These are phyloP conservation scores for Sporothrix euskadiensis DNA, from an alignment of 2,329 filamentous ascomycete species.

Conservation along the genomic window DNA sequence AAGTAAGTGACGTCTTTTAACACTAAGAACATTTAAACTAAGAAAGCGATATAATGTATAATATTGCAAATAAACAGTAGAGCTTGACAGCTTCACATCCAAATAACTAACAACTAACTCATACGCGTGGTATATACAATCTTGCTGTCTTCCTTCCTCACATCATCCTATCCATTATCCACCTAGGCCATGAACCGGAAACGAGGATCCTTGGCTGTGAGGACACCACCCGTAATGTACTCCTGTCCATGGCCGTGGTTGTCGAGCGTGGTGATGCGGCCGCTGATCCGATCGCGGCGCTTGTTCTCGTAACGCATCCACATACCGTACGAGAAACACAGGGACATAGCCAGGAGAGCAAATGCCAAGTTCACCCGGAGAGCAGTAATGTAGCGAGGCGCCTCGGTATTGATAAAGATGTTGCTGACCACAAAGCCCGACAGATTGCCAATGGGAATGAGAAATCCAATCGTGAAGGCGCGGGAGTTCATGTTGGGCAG, in stretches of 20 bases:
- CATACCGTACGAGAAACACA: not conserved
- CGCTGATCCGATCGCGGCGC: not conserved
- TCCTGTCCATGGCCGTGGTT: not conserved
- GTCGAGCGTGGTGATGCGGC: not conserved
- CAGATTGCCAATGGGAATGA: constrained; percentile 34
- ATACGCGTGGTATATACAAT: no score
- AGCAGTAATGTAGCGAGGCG: constrained; percentile 28
- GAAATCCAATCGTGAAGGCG: constrained; percentile 32
- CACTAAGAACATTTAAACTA: no score
- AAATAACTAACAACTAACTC: no score
- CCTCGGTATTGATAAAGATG: constrained; percentile 33
- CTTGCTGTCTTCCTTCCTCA: no score
- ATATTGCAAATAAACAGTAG: no score
- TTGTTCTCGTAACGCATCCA: not conserved
- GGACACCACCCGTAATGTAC: not conserved
- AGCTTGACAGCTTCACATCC: no score
- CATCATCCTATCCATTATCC: no score
- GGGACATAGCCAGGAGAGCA: not conserved
- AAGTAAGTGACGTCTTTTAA: no score
- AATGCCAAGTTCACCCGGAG: not conserved
- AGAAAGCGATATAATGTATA: no score
- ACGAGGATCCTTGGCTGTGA: not conserved
- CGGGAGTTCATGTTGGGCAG: constrained; percentile 34
- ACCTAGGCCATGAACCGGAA: not conserved
- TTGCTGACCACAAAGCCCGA: constrained; percentile 31